These are phyloP conservation scores for Beta macrorhiza DNA, from an alignment of 179 eudicot genomes.

Conservation along the genomic window DNA sequence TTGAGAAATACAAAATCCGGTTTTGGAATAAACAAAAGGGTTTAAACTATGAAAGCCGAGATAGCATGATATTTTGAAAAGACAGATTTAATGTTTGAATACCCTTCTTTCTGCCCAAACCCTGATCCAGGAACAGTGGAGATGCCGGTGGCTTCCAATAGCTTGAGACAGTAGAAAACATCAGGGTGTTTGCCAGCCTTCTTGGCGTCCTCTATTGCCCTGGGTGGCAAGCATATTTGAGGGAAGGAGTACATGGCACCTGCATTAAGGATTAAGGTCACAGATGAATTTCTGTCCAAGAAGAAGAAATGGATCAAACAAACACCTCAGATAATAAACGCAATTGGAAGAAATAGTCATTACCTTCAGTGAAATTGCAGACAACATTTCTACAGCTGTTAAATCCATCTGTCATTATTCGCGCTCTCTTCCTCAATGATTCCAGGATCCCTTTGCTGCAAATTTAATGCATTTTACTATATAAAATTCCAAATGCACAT, in stretches of 20 bases:
- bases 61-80: background rate
- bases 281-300: background rate
- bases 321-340: too few relatives aligned
- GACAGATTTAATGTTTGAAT: constrained; percentile 12
- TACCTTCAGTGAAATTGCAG: constrained; percentile 97
- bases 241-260: constrained; percentile 99
- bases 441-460: constrained; percentile 89
- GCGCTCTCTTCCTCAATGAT: constrained; percentile 89
- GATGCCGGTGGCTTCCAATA: constrained; percentile 96
- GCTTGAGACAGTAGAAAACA: constrained; percentile 95
- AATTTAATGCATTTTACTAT: constrained; percentile 1
- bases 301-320: background rate
- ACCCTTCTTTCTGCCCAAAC: constrained; percentile 99
- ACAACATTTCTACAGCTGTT: constrained; percentile 95
- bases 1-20: background rate
- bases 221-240: constrained; percentile 89
- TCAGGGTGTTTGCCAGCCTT: constrained; percentile 81
- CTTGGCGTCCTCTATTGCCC: constrained; percentile 76
- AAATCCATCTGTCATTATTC: constrained; percentile 94
- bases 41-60: background rate
- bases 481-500: background rate
- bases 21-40: background rate
- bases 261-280: constrained; percentile 29
- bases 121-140: constrained; percentile 99
- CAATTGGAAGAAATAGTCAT: background rate